Percentiles rank a stretch among this genome's conserved stretches.
Conservation (phyloP, 768 basidiomycete genomes). For the Epithele typhae region DNA sequence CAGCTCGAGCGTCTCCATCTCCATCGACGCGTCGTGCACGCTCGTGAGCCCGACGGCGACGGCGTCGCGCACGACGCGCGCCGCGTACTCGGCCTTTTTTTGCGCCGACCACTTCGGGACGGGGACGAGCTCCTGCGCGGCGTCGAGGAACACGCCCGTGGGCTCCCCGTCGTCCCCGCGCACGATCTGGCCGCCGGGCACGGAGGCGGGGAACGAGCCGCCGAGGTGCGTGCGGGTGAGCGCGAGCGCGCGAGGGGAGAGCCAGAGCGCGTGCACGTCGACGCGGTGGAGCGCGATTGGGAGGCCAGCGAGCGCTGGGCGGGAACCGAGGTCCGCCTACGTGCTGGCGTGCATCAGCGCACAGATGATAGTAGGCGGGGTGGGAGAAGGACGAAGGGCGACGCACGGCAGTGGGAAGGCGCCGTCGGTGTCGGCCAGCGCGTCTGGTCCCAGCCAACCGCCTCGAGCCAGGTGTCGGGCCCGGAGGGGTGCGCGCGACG, state of each 20-base stretch:
- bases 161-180: conserved; percentile 51
- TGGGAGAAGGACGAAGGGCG: not conserved
- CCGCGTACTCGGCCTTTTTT: conserved; percentile 58
- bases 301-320: conserved; percentile 61
- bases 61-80: conserved; percentile 62
- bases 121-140: conserved; percentile 76
- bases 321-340: conserved; percentile 69
- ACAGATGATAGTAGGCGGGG: no score
- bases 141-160: conserved; percentile 83
- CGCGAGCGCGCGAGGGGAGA: conserved; percentile 69
- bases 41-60: conserved; percentile 78
- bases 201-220: conserved; percentile 35
- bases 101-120: conserved; percentile 55
- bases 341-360: not conserved
- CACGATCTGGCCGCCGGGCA: conserved; percentile 66
- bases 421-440: conserved; percentile 48
- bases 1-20: conserved; percentile 51
- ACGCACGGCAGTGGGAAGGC: conserved; percentile 67
- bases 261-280: conserved; percentile 86
- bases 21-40: conserved; percentile 76
- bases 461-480: conserved; percentile 66
- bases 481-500: conserved; percentile 52
- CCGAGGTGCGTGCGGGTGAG: conserved; percentile 46
- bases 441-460: conserved; percentile 95
- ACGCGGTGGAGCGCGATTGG: conserved; percentile 73